These are phyloP conservation scores for Rhynchosporium graminicola DNA, from an alignment of 2,329 filamentous ascomycete species.

Conservation along the genomic window DNA sequence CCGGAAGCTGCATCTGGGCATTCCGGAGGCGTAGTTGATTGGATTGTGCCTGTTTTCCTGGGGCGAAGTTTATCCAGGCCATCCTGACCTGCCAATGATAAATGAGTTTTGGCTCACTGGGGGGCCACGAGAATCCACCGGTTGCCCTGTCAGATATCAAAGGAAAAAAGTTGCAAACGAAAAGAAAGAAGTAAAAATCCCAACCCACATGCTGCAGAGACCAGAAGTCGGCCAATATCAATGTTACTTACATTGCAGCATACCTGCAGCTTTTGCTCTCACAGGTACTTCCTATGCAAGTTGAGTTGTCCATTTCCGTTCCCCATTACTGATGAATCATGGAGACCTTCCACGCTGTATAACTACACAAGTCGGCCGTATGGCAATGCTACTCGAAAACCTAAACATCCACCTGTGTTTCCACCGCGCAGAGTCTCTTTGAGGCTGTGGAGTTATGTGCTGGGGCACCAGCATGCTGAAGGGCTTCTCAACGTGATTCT, in stretches of 20 bases:
- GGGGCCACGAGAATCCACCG: not conserved
- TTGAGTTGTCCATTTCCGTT: not conserved
- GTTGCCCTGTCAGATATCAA: not conserved
- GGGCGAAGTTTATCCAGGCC: conserved; percentile 5
- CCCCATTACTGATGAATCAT: conserved; percentile 3
- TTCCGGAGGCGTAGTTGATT: conserved; percentile 1
- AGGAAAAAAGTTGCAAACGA: not conserved
- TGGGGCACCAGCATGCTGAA: not conserved
- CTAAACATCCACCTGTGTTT: conserved; percentile 11
- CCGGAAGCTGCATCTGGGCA: conserved; percentile 7
- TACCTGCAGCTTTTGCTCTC: not conserved
- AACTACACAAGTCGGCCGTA: not conserved
- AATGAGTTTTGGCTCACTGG: not conserved
- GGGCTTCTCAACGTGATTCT: not conserved
- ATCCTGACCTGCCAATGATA: conserved; percentile 4
- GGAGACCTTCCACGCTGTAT: not conserved
- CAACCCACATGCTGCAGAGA: conserved; percentile 5
- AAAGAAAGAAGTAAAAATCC: not conserved
- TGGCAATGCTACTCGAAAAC: conserved; percentile 6
- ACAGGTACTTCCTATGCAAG: not conserved
- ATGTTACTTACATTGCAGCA: not conserved
- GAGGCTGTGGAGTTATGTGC: not conserved
- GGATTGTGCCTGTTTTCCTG: conserved; percentile 3
- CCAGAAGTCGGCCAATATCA: not conserved
- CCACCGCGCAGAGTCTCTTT: conserved; percentile 9